Evolutionary conservation across 176 grass and related monocot genomes (phyloP), one percentile per base, ranked within the genome.

Genomic region (Oryza brachyantha): DNA sequence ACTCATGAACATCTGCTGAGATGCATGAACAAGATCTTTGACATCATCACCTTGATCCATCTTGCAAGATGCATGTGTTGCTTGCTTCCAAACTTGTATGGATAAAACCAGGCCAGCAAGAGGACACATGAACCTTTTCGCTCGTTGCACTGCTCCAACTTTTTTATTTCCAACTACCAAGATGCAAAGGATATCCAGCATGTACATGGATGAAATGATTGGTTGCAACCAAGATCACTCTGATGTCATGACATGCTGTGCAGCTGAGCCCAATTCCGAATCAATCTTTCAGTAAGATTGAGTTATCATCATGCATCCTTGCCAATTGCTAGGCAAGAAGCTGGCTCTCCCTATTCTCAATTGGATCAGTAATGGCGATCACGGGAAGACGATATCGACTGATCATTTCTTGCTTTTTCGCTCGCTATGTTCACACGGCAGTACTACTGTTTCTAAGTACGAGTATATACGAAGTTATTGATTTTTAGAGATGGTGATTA

Each of bases 121-220:
- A 27, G 62, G 2, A 37, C 54, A 16, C n/a, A 42, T 48, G 26
- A 19, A 36, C 29, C 42, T 27, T 68, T 59, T 60, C 27, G 3
- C 2, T 7, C 66, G 61, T 32, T 45, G 26, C 39, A 8, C 74
- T 63, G n/a, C 7, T 50, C 29, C 38, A 52, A 31, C 38, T 63
- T 28, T 39, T 29, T 42, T n/a, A n/a, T 79, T 79, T 78, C 57
- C 75, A 85, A 72, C 75, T 19, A 52, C 67, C 66, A 0, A 32
- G 72, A 45, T 76, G 68, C 68, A 46, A 57, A 27, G 16, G 11
- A 34, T 40, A 37, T 27, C 37, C 14, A 77, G 75, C 31, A 50
- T 16, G 14, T 3, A 26, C 37, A 64, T 12, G 12, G 16, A 28
- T 29, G 16, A 12, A 12, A 24, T 70, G 66, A 80, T 70, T 80